Base-by-base conservation (phyloP, 805 yeast species). In the Torulaspora indica region DNA sequence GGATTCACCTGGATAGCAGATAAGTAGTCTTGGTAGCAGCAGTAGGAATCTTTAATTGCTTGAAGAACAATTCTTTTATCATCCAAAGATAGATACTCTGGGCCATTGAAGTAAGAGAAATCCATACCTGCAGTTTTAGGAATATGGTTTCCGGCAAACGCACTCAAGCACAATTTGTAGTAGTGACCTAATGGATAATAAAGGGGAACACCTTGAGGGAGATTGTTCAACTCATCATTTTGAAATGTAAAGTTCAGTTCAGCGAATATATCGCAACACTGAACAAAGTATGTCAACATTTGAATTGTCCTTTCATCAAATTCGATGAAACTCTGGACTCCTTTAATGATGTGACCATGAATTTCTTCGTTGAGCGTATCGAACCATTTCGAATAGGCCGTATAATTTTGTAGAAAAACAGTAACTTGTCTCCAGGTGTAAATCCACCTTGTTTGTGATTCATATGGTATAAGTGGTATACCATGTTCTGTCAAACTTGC, bases 351-450 rank as follows among this genome's bases (percentile, higher is more conserved):
- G 28, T 25, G 28, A 12, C 9, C 7, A 12, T 25, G n/a, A 12
- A 8, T 3, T 8, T 25, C 10, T 25, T 4, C 4, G 10, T 25
- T 8, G n/a, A 25, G 28, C 7, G 10, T 8, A 4, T 25, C 10
- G 10, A 12, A 25, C 28, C 28, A 25, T 25, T 25, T 4, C 28
- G 28, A 4, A 25, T 12, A 25, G 28, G 28, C 17, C 22, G 18
- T 27, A 22, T 17, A 30, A 29, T 46, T 42, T 2, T 37, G 20
- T 24, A 46, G 24, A 32, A 42, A 46, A 23, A 15, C 17, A n/a
- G 34, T 42, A 12, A 42, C 38, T 22, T 38, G 47, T 13, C 38
- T 40, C 47, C 47, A 46, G 13, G 24, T 38, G 33, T 24, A 40
- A 10, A 41, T 22, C 43, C 35, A 35, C 17, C 40, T 30, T 10